Evolutionary conservation across 2,329 filamentous ascomycete genomes (phyloP), one percentile per base, ranked within the genome.

Genomic region (Cordyceps militaris): DNA sequence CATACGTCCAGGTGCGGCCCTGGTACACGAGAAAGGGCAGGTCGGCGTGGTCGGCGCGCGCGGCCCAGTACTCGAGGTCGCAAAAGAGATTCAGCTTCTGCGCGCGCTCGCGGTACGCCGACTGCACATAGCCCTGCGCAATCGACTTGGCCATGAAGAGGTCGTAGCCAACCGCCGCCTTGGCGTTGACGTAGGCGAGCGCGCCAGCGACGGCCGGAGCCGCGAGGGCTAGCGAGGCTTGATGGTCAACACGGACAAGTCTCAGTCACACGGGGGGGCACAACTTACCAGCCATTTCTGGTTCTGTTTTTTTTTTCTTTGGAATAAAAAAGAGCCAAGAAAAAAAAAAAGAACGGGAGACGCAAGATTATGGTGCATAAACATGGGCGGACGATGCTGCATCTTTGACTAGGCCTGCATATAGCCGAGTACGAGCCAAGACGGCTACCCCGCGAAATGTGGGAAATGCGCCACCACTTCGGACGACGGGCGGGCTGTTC

Each of bases 1-100:
- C 82, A 68, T 89, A 96, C 1, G 88, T 90, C 78, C 86, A 89
- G 42, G 73, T 76, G 52, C 74, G 77, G 59, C 87, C 86, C 63
- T 89, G 79, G 66, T 87, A 92, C 49, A 88, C 79, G 44, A 94
- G 70, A 60, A 88, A 85, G 1, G 76, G 67, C 28, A 76, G 75
- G 60, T 82, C 75, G 16, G 81, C 76, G 28, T 48, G 32, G 32
- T 24, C 42, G 3, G 52, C 32, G 2, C 40, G 26, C 1, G 24
- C 26, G 26, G 50, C 50, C 38, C 40, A 54, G 50, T 54, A 32
- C 28, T 44, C 38, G 26, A 54, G 11, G 50, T 54, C 50, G 19
- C 3, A 9, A 28, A 54, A 54, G 19, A 44, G n/a, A 16, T 34
- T 43, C 6, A 54, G 50, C 7, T 21, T n/a, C 7, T 46, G 28